A percentile compares a stretch with the other conserved stretches of the same genome.
Evolutionary conservation across 345 rosid genomes (phyloP).

Genomic region (Bruguiera gymnorhiza): DNA sequence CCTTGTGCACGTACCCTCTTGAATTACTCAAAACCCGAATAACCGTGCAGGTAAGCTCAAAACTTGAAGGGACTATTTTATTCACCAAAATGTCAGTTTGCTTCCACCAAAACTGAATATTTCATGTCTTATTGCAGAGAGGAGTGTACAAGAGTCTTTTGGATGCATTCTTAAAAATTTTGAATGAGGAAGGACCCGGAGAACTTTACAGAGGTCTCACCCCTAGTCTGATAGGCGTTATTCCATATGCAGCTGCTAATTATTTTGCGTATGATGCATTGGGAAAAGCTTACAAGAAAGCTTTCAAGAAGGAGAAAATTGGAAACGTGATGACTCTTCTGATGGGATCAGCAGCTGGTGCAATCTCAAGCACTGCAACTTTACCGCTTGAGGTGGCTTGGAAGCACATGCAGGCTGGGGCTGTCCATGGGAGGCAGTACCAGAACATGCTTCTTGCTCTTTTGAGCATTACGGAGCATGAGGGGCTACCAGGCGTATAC

Average conservation of each 20-base stretch:
- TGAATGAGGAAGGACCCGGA: conserved; percentile 22
- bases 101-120: not conserved
- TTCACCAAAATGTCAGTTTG: not conserved
- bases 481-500: conserved; percentile 25
- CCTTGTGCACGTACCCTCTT: conserved; percentile 83
- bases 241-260: conserved; percentile 28
- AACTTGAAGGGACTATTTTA: not conserved
- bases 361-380: conserved; percentile 25
- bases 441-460: conserved; percentile 28
- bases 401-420: conserved; percentile 32
- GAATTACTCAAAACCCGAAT: conserved; percentile 84
- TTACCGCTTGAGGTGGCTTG: conserved; percentile 31
- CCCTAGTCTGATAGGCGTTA: conserved; percentile 27
- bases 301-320: conserved; percentile 20
- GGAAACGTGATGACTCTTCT: conserved; percentile 22
- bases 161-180: conserved; percentile 19
- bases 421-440: conserved; percentile 25
- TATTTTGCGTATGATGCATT: conserved; percentile 26
- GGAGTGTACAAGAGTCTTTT: conserved; percentile 26
- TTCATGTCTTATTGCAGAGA: conserved; percentile 16
- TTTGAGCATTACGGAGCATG: conserved; percentile 16
- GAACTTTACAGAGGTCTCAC: conserved; percentile 30
- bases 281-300: conserved; percentile 23
- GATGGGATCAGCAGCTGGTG: conserved; percentile 32
- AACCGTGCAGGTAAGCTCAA: conserved; percentile 61